phyloP scores from a whole-genome alignment of 2,329 filamentous ascomycete genomes.

The Sclerotinia spermophila region DNA sequence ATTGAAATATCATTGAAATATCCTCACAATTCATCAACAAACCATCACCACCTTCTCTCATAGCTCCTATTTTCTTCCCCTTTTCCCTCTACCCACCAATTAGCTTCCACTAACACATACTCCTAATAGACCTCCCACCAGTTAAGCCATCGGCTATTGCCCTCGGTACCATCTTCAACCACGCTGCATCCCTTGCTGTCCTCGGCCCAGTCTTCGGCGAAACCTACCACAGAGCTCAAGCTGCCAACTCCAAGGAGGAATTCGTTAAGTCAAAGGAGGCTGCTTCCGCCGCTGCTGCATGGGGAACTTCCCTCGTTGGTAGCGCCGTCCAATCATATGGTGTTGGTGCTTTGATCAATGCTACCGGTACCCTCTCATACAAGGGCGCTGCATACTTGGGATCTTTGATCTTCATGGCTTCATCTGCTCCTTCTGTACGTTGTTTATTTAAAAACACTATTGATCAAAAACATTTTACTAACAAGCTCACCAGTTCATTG shows the following conservation, averaged over 20 bases:
- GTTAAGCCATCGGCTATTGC: slow-evolving; percentile 99
- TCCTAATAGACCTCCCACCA: slow-evolving; percentile 56
- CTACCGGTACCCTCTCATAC: slow-evolving; percentile 90
- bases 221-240: slow-evolving; percentile 89
- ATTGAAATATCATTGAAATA: neutral
- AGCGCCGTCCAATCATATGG: slow-evolving; percentile 87
- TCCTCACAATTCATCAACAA: neutral
- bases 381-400: slow-evolving; percentile 96
- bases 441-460: slow-evolving; percentile 2
- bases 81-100: neutral
- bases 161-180: slow-evolving; percentile 93
- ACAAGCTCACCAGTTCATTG: slow-evolving; percentile 63
- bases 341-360: slow-evolving; percentile 87
- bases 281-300: slow-evolving; percentile 78
- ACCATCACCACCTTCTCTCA: slow-evolving; percentile 5
- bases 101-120: slow-evolving; percentile 1
- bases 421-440: slow-evolving; percentile 79
- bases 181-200: slow-evolving; percentile 83
- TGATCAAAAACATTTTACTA: neutral
- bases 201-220: slow-evolving; percentile 88
- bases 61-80: neutral
- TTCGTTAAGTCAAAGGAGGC: slow-evolving; percentile 93
- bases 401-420: slow-evolving; percentile 85
- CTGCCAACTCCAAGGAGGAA: slow-evolving; percentile 92
- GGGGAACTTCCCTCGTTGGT: slow-evolving; percentile 85